Conservation (phyloP, 257 asterid species). For the Nicotiana tabacum region DNA sequence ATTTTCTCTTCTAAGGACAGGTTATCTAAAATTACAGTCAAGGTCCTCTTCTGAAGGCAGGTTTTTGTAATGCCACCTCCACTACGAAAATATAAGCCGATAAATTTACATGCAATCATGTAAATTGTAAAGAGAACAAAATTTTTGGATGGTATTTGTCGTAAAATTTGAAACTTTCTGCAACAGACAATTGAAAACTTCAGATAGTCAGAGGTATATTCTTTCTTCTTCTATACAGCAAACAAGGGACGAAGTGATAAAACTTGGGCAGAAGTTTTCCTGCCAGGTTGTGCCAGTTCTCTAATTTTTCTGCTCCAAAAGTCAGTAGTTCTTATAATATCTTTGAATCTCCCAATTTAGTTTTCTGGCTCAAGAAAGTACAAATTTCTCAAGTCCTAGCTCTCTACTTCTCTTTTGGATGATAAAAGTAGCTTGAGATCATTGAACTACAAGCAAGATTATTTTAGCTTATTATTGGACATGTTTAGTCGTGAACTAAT, state of each 20-base stretch:
- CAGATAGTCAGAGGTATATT: no score
- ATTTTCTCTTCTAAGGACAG: background rate
- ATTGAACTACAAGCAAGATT: background rate
- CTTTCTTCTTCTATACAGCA: background rate
- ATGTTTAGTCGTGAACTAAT: background rate
- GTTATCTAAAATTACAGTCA: background rate
- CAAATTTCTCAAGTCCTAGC: background rate
- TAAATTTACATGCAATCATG: no score
- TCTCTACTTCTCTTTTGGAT: background rate
- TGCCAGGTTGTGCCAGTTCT: background rate
- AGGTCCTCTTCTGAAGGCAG: no score
- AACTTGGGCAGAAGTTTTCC: background rate
- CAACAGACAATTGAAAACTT: no score
- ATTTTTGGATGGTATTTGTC: no score
- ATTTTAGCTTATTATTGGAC: background rate
- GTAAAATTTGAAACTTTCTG: no score
- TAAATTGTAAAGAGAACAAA: no score
- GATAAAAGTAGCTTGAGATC: background rate
- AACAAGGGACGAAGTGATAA: background rate
- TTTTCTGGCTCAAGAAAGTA: background rate
- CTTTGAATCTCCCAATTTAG: no score
- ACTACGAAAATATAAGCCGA: background rate
- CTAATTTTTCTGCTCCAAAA: background rate
- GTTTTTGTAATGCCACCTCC: background rate
- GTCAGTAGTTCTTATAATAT: no score